phyloP scores from a whole-genome alignment of 2,329 filamentous ascomycete genomes.

The Botrytis hyacinthi region DNA sequence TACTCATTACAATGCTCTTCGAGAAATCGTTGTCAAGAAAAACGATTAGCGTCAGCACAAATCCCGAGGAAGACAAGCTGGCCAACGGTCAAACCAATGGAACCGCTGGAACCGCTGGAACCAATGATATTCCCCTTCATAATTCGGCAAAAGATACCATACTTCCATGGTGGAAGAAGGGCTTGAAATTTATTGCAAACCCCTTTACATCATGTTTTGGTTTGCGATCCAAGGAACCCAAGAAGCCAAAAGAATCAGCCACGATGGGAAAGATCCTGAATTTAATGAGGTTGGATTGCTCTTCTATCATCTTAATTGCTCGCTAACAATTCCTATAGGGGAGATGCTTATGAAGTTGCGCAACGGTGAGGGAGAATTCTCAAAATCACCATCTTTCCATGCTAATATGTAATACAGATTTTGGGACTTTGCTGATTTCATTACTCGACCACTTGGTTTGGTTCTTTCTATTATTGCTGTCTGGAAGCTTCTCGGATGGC shows the following conservation, averaged over 20 bases:
- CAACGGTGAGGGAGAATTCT: slow-evolving; percentile 46
- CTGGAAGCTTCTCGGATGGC: slow-evolving; percentile 76
- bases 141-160: slow-evolving; percentile 19
- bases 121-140: slow-evolving; percentile 18
- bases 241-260: slow-evolving; percentile 55
- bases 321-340: slow-evolving; percentile 26
- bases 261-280: slow-evolving; percentile 91
- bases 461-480: slow-evolving; percentile 70
- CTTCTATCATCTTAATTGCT: too few species aligned
- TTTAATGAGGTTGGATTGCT: slow-evolving; percentile 62
- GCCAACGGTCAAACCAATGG: slow-evolving; percentile 10
- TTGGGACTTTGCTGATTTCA: slow-evolving; percentile 78
- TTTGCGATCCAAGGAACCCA: slow-evolving; percentile 32
- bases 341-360: slow-evolving; percentile 76
- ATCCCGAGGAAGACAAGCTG: slow-evolving; percentile 24
- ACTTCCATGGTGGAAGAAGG: slow-evolving; percentile 22
- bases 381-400: background rate
- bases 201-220: slow-evolving; percentile 34
- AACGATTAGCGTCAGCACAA: slow-evolving; percentile 35
- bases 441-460: slow-evolving; percentile 76
- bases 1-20: slow-evolving; percentile 82
- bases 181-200: slow-evolving; percentile 26
- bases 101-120: slow-evolving; percentile 20
- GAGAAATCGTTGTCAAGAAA: slow-evolving; percentile 55
- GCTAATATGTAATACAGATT: slow-evolving; percentile 49